A percentile compares a stretch with the other conserved stretches of the same genome.
phyloP scores from a whole-genome alignment of 495 filamentous ascomycete genomes.

The Lindgomyces ingoldianus region DNA sequence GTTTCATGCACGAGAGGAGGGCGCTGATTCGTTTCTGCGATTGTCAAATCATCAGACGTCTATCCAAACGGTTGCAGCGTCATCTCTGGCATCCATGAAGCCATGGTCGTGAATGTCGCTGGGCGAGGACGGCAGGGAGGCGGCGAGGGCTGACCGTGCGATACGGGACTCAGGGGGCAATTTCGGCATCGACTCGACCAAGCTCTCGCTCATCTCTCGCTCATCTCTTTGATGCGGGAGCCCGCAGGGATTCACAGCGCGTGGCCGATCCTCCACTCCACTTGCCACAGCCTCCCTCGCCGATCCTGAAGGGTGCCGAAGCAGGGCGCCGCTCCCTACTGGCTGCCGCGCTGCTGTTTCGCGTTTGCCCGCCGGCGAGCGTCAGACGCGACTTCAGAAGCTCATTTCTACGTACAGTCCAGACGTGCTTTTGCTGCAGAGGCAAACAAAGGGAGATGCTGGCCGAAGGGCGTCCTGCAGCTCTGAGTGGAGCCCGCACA shows the following conservation, averaged over 20 bases:
- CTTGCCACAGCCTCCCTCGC: conserved; percentile 26
- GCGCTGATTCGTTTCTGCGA: conserved; percentile 32
- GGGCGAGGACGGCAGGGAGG: conserved; percentile 7
- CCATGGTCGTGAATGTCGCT: background rate
- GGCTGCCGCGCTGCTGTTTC: conserved; percentile 13
- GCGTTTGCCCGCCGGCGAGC: no score
- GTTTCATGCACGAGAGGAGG: conserved; percentile 30
- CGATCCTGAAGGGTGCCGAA: conserved; percentile 1
- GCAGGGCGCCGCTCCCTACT: background rate
- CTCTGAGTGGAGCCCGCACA: conserved; percentile 12
- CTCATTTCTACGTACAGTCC: background rate
- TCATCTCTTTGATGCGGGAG: conserved; percentile 29
- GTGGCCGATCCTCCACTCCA: conserved; percentile 24
- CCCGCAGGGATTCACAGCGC: conserved; percentile 18
- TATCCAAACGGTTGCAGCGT: conserved; percentile 26
- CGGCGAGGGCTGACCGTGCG: conserved; percentile 22
- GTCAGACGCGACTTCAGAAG: no score
- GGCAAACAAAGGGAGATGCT: background rate
- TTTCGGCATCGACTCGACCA: conserved; percentile 31
- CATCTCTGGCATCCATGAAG: no score
- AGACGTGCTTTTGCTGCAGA: background rate
- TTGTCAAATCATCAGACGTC: conserved; percentile 34
- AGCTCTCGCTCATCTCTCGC: conserved; percentile 18
- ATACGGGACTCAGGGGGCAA: conserved; percentile 24
- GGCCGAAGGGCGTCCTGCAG: conserved; percentile 9